Base-by-base conservation (phyloP, 148 eudicot genomes). In the Polygonum maritimum region DNA sequence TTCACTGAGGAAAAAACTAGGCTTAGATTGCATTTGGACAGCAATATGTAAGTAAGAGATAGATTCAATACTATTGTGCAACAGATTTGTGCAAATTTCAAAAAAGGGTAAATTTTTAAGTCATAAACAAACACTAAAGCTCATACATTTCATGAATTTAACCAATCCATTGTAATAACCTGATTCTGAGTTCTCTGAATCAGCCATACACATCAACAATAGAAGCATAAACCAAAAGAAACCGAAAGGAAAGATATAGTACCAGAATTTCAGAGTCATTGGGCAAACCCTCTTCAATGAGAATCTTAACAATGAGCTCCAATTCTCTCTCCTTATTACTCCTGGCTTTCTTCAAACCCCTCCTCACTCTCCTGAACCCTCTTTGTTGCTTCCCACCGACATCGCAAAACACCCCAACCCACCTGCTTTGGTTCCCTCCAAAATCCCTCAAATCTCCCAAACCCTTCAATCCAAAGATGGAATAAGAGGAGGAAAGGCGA, bases 221-320 rank as follows among this genome's bases (percentile, higher is more conserved):
- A 2, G 18, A 63, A 31, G 39, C 7, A 14, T 12, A 31, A 33
- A 11, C n/a, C 8, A 63, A 63, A 60, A 60, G 15, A 2, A 26
- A 60, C 33, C 2, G 35, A 22, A 22, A 2, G 33, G 45, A 6
- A 21, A 72, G 52, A 62, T 62, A 21, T 18, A 19, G 15, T 83
- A 94, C 98, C 93, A 85, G 62, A 80, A 90, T 80, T 77, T 94
- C 95, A 80, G 91, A 83, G 79, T 94, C 98, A 80, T 89, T 84
- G 40, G 97, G 98, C 84, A 91, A 87, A 45, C 88, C 91, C 69
- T 94, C 90, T 75, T 94, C 98, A 62, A 94, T 84, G 58, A 91
- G 86, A 80, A 94, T 87, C 69, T 84, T 81, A 39, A 91, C 97
- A 84, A 76, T 82, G 16, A 94, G 86, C 81, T 94, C 92, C 74